These are phyloP conservation scores for Debaryomyces sp. DNA, from an alignment of 1,139 yeast genomes.

Conservation along the genomic window DNA sequence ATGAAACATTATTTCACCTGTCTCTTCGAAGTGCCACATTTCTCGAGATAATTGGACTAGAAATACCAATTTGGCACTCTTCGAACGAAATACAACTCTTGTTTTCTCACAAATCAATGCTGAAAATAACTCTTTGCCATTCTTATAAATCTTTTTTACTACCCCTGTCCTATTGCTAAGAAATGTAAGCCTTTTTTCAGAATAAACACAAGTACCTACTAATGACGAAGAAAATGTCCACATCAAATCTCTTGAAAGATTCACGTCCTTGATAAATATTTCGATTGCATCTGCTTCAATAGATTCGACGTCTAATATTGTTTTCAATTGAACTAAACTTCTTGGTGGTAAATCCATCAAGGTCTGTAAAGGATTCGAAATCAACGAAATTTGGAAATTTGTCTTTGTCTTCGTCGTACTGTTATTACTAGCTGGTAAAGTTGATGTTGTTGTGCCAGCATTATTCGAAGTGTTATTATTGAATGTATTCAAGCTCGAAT, in stretches of 20 bases:
- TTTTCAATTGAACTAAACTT: conserved; percentile 56
- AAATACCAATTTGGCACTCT: conserved; percentile 81
- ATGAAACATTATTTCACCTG: conserved; percentile 92
- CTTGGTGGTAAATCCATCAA: conserved; percentile 69
- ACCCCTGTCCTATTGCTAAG: conserved; percentile 61
- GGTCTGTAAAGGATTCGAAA: conserved; percentile 63
- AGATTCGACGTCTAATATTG: conserved; percentile 34
- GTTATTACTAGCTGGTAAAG: conserved; percentile 7
- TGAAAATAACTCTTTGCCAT: conserved; percentile 67
- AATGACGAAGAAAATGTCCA: conserved; percentile 77
- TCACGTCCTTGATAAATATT: conserved; percentile 76
- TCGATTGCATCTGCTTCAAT: conserved; percentile 84
- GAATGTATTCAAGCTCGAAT: neutral
- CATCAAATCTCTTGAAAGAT: conserved; percentile 89
- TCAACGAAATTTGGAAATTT: conserved; percentile 52
- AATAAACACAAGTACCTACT: conserved; percentile 65
- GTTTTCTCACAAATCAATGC: conserved; percentile 75
- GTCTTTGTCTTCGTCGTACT: conserved; percentile 17
- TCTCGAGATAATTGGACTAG: conserved; percentile 88
- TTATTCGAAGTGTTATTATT: neutral
- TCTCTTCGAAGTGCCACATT: conserved; percentile 98
- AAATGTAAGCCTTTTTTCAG: conserved; percentile 65
- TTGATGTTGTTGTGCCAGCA: neutral
- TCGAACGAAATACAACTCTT: conserved; percentile 83
- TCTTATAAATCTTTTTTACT: conserved; percentile 67